Percentiles rank a stretch among this genome's conserved stretches.
Conservation (phyloP, 1,284 basidiomycete species). For the Sanghuangporus baumii region DNA sequence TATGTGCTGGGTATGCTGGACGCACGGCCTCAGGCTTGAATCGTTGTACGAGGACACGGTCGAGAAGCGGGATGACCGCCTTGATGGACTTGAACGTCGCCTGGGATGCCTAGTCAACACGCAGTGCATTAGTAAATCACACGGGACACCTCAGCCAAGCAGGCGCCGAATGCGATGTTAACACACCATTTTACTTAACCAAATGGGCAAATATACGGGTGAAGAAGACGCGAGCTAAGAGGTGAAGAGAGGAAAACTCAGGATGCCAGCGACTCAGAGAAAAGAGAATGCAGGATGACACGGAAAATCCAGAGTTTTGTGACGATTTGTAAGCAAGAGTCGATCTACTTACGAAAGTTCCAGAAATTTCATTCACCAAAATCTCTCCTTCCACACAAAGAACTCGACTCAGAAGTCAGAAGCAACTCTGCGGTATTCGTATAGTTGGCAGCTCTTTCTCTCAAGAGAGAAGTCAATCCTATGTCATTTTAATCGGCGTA, state of each 20-base stretch:
- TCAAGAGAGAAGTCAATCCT: too few species aligned
- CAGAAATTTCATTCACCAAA: not conserved
- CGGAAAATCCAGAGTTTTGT: not conserved
- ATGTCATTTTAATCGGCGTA: too few species aligned
- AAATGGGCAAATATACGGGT: not conserved
- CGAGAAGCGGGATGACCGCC: constrained; percentile 86
- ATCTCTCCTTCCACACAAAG: too few species aligned
- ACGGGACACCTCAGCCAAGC: not conserved
- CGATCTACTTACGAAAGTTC: not conserved
- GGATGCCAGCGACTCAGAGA: not conserved
- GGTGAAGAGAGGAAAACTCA: not conserved
- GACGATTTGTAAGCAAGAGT: not conserved
- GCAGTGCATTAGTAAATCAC: too few species aligned
- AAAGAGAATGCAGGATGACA: not conserved
- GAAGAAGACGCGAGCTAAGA: not conserved
- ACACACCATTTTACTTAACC: not conserved
- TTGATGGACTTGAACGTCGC: constrained; percentile 92
- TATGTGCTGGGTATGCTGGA: constrained; percentile 18
- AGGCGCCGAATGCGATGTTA: not conserved
- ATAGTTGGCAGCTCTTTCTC: too few species aligned
- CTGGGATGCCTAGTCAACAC: constrained; percentile 25
- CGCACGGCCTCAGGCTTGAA: constrained; percentile 90
- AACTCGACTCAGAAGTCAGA: too few species aligned
- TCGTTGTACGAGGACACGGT: constrained; percentile 95
- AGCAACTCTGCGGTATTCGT: not conserved